Base-by-base conservation (phyloP, 179 eudicot genomes). In the Spinacia oleracea region DNA sequence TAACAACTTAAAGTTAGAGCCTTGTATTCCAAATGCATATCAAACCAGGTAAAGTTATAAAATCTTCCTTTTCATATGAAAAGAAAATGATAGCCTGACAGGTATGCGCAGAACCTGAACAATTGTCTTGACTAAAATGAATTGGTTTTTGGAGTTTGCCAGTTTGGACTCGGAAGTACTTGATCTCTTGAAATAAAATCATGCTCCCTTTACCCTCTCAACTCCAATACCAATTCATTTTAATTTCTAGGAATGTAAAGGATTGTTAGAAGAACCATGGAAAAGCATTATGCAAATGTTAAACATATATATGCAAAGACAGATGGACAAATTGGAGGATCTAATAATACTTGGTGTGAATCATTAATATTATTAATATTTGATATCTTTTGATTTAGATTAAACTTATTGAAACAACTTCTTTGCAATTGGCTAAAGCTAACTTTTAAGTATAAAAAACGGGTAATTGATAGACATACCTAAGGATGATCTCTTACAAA, bases 381-480 rank as follows among this genome's bases (percentile, higher is more conserved):
- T 35, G 16, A 29, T 21, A 74, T n/a, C 32, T 8, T 27, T 59
- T 55, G 5, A 53, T 73, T 50, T 58, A 43, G 14, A 71, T 35
- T 21, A 6, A 60, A 25, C 69, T 64, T n/a, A 71, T 32, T 6
- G 15, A 60, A 25, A 11, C 9, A 70, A 46, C 7, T n/a, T 35
- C 6, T 29, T 78, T 55, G 23, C 16, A 21, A 23, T 51, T 20
- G 48, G 56, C 73, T 42, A 16, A 25, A 70, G 25, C 53, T 31
- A 45, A 32, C 10, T 16, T 25, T 27, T 38, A 15, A 45, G 0
- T 25, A 31, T n/a, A 55, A 73, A 64, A 9, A 34, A 59, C 20
- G 35, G 4, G 11, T 72, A 12, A 5, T 16, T 31, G 63, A 42
- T 48, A 40, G n/a, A 43, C 58, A 72, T 50, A 20, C 98, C 95